Evolutionary conservation across 176 grass and related monocot species (phyloP).

Genomic region (Triticum aestivum): IWGSC_CS_RefSeq_v2.1 NC_057811.1:92658795-92659294

Average conservation of each 20-base stretch:
- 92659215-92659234: too few relatives aligned
- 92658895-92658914: conserved; percentile 92
- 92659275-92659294: too few relatives aligned
- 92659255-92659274: too few relatives aligned
- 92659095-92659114: conserved; percentile 1
- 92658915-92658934: conserved; percentile 86
- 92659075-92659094: not conserved
- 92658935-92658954: conserved; percentile 80
- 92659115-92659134: too few relatives aligned
- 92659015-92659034: conserved; percentile 78
- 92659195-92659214: too few relatives aligned
- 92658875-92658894: conserved; percentile 81
- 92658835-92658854: conserved; percentile 94
- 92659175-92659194: too few relatives aligned
- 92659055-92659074: conserved; percentile 84
- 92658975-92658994: conserved; percentile 67
- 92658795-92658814: conserved; percentile 90
- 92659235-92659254: too few relatives aligned
- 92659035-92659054: conserved; percentile 61
- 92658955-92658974: conserved; percentile 71
- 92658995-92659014: conserved; percentile 87
- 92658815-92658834: conserved; percentile 69
- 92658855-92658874: conserved; percentile 88
- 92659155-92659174: too few relatives aligned
- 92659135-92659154: too few relatives aligned